Evolutionary conservation across 345 rosid species (phyloP).

Genomic region (Rhizophora apiculata): DNA sequence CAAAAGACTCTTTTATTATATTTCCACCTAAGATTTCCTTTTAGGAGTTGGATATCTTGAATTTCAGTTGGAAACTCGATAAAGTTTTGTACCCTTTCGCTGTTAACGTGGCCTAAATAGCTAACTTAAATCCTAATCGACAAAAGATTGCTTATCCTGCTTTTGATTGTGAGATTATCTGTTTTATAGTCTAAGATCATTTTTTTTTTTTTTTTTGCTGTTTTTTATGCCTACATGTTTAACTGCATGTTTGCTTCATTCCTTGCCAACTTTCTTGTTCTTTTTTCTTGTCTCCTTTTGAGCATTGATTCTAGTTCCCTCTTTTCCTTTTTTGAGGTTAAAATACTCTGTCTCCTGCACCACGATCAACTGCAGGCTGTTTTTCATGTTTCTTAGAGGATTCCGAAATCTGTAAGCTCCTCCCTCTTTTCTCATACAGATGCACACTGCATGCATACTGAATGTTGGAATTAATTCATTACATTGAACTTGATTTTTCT

Average conservation of each 20-base stretch:
- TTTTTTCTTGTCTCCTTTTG: neutral
- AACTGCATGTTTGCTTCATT: neutral
- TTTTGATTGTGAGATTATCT: too few relatives aligned
- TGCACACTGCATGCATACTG: neutral
- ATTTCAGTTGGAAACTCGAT: neutral
- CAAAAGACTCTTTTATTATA: neutral
- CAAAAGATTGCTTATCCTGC: too few relatives aligned
- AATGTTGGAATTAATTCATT: neutral
- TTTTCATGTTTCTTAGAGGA: constrained; percentile 79
- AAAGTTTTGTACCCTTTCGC: too few relatives aligned
- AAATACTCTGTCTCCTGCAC: constrained; percentile 82
- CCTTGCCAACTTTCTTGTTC: neutral
- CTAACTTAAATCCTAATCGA: too few relatives aligned
- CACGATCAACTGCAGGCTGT: constrained; percentile 90
- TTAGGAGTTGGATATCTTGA: neutral
- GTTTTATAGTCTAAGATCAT: too few relatives aligned
- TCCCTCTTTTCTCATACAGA: neutral
- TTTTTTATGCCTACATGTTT: too few relatives aligned
- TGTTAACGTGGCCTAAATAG: too few relatives aligned
- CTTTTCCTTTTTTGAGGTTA: constrained; percentile 49
- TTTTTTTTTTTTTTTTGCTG: too few relatives aligned
- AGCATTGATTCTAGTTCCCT: constrained; percentile 15
- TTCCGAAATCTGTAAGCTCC: constrained; percentile 74
- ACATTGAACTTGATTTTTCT: constrained; percentile 1
- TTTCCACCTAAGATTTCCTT: neutral